Evolutionary conservation across 192 early-diverging fungal genomes (phyloP), one percentile per base, ranked within the genome.

Genomic region (Martensiomyces pterosporus): DNA sequence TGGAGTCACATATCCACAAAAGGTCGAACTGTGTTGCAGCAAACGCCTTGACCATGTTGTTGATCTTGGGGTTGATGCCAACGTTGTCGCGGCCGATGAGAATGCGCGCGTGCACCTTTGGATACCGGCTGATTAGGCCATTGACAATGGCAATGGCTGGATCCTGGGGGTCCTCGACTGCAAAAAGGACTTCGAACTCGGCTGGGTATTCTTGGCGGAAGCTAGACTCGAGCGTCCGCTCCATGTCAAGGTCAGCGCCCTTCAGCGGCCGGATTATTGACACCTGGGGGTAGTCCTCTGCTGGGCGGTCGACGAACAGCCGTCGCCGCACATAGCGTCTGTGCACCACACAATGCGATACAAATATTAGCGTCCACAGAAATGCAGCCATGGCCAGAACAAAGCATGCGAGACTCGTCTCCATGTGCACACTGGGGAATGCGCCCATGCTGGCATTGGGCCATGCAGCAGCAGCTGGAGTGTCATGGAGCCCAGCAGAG

Each of bases 41-140:
- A 63, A 90, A 96, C 8, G 86, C 86, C 40, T 83, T 80, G 16
- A 93, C 63, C 79, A 99, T 77, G 78, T 94, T 94, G 75, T 92
- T 92, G 55, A 97, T 85, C 67, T 99, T 99, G 14, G 96, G 96
- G 64, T 99, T 99, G 40, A 88, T 83, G 27, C 92, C 94, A 1
- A 90, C 84, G 33, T 77, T 57, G 27, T 77, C 55, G 37, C 81
- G 82, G 83, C 92, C 92, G 53, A 93, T 81, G 32, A 97, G 78
- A 38, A 98, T 51, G 45, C 72, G 73, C 16, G 82, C 82, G 45
- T 86, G 76, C 7, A 91, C 85, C 35, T 88, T 68, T 3, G 91
- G 89, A 63, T 83, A 88, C 47, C 78, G 52, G 21, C 55, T 62
- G 39, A 87, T 87, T 16, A 98, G 67, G 7, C 83, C 72, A 4